Evolutionary conservation across 2,329 filamentous ascomycete species (phyloP), one percentile per base, ranked within the genome.

Genomic region (Cordyceps militaris): DNA sequence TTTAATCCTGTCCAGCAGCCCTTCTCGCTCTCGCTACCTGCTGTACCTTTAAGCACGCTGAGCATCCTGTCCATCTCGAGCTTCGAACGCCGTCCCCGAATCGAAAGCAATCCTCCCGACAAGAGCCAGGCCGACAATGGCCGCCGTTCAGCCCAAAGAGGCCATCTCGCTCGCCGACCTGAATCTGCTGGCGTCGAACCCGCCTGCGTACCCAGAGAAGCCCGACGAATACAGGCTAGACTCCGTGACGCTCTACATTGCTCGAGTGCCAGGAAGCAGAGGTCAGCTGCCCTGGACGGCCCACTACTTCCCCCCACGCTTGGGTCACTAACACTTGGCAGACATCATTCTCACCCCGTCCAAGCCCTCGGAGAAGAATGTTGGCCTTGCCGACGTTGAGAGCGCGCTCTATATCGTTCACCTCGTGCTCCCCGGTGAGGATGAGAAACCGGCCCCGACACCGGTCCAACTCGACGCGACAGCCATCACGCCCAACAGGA

Each of bases 391-490:
- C 69, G 93, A 97, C 68, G 86, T 99, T 50, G 84, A 87, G 57
- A 90, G 85, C 65, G 96, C 88, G 14, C 79, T 99, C 5, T 99
- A 97, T 73, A 97, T 94, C 69, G 77, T 97, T 55, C 93, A 97
- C 72, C 81, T 95, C 40, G 66, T 69, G 57, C 56, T 60, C 8
- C 78, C 80, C n/a, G n/a, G n/a, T n/a, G n/a, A n/a, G n/a, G n/a
- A n/a, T n/a, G 1, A 81, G 83, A 3, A 78, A 83, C 40, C 82
- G 89, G 32, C 69, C 76, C 61, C 68, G 10, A 64, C 65, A 30
- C 62, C 67, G 46, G 54, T 63, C 16, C 62, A 61, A 44, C 64
- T 68, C 24, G 68, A 71, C 7, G 65, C 65, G 38, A 66, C 70
- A 49, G 69, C 73, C 60, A 71, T 74, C 48, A 73, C 75, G 30